These are phyloP conservation scores for Xylaria sp. DNA, from an alignment of 2,329 filamentous ascomycete species.

Conservation along the genomic window DNA sequence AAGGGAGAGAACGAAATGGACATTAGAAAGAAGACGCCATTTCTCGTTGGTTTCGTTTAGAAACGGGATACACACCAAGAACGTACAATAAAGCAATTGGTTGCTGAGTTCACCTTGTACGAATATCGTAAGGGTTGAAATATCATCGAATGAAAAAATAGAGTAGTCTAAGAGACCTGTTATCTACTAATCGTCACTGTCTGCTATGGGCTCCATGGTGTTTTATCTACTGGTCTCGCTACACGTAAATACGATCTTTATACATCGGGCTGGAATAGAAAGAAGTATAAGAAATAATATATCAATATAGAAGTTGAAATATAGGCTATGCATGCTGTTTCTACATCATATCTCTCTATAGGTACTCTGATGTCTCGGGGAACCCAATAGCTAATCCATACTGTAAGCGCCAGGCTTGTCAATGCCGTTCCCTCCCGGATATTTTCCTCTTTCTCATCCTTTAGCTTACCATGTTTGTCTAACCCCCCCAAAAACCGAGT, in stretches of 20 bases:
- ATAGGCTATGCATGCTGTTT: constrained; percentile 12
- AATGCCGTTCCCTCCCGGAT: background rate
- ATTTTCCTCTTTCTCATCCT: background rate
- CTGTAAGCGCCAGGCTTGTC: background rate
- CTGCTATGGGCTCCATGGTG: background rate
- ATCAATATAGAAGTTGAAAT: background rate
- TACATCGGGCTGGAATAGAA: background rate
- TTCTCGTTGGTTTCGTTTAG: background rate
- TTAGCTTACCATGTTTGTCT: background rate
- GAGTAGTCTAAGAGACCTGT: background rate
- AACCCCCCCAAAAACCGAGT: too few species aligned
- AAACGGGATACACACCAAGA: background rate
- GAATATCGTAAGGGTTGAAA: background rate
- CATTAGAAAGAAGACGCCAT: background rate
- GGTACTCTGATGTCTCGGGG: background rate
- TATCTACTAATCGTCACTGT: background rate
- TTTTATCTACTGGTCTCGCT: background rate
- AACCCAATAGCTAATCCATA: background rate
- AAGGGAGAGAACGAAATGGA: background rate
- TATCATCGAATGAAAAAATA: background rate
- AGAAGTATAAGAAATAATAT: background rate
- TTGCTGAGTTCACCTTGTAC: background rate
- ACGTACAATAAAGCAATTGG: background rate
- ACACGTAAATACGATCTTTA: background rate
- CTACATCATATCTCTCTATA: constrained; percentile 1